Base-by-base conservation (phyloP, 495 filamentous ascomycete genomes). In the Lophiotrema nucula region DNA sequence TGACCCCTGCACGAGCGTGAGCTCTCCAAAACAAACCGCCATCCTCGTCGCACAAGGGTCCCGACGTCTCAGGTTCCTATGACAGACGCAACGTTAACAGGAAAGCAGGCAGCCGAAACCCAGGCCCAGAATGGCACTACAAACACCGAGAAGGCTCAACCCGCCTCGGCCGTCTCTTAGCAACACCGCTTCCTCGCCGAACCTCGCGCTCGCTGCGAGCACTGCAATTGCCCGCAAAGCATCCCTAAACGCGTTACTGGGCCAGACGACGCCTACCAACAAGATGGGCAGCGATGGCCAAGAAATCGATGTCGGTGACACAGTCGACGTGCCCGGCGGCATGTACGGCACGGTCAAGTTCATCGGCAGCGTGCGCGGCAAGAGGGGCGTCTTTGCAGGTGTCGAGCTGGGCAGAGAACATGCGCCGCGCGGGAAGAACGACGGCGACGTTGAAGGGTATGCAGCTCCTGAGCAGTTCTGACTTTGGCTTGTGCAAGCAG, bases 371-470 rank as follows among this genome's bases (percentile, higher is more conserved):
- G 92, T 99, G 27, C 82, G 84, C 45, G 92, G 92, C 52, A 96
- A 96, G 76, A 89, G 88, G 47, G 93, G 93, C 35, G 80, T 82
- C 12, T 99, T 97, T 77, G 91, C 88, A 23, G 93, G 93, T n/a
- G 89, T 99, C 41, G 95, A 99, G 70, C 76, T 99, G 58, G 85
- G 87, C 62, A 74, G 81, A 48, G 89, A 95, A 60, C 90, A 83
- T 69, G 86, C 92, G 41, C 71, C 77, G 28, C 81, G 88, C 67
- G 93, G 93, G 27, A 98, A 99, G 77, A 99, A 99, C 68, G 92
- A 79, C 64, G 93, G 93, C 31, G 92, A 95, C 74, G 95, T 99
- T 44, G 93, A 99, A 59, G 95, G 93, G 89, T 91, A 79, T 39
- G 25, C 53, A 53, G 48, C 22, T 22, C 22, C 48, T 8, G 31